Conservation (phyloP, 2,329 filamentous ascomycete species). For the Monosporascus sp. region DNA sequence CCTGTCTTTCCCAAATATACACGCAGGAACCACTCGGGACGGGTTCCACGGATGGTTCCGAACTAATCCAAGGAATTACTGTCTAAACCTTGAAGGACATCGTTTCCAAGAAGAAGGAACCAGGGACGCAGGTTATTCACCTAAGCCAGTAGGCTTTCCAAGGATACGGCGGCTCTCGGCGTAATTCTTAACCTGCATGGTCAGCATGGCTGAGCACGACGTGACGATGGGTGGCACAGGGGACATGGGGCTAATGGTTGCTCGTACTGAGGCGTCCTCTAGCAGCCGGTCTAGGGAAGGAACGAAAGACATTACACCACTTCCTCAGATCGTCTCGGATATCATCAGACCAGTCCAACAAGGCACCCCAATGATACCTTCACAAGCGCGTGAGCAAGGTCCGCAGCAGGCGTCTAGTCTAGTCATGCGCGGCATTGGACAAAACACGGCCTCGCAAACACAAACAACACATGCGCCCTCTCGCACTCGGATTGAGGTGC, state of each 20-base stretch:
- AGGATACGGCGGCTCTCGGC: not conserved
- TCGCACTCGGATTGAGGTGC: slow-evolving; percentile 15
- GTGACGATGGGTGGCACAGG: not conserved
- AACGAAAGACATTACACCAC: not conserved
- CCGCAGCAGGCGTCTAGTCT: not conserved
- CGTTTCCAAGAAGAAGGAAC: no score
- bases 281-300: not conserved
- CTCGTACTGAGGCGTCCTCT: not conserved
- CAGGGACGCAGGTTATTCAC: no score
- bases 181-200: not conserved
- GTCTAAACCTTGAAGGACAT: no score
- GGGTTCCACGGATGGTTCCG: no score
- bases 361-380: no score
- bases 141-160: no score
- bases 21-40: no score
- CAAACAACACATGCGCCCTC: slow-evolving; percentile 3
- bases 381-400: not conserved
- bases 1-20: no score
- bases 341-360: not conserved
- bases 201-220: not conserved
- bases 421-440: not conserved
- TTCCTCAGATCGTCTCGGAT: not conserved
- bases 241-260: not conserved
- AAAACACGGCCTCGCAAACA: slow-evolving; percentile 1
- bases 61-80: no score